Percentiles rank a stretch among this genome's conserved stretches.
Evolutionary conservation across 441 rosid species (phyloP).

Genomic region (Erysimum pusillum): DNA sequence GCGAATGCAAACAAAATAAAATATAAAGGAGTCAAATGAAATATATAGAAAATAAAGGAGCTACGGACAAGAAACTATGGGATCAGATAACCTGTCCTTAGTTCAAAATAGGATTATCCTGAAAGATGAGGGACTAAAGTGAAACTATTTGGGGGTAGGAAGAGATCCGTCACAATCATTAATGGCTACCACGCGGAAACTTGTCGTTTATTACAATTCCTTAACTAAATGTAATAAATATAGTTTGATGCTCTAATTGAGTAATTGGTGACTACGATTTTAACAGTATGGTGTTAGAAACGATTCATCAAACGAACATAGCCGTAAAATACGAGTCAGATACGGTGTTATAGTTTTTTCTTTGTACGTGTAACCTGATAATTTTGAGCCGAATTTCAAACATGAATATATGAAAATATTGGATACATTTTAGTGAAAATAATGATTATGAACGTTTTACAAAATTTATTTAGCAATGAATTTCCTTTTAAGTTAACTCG

Average conservation of each 20-base stretch:
- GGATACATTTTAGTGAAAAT: background rate
- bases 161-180: constrained; percentile 60
- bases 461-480: background rate
- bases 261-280: background rate
- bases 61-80: background rate
- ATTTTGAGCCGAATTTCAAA: background rate
- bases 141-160: constrained; percentile 29
- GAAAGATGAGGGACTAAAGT: constrained; percentile 37
- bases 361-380: background rate
- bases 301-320: too few relatives aligned
- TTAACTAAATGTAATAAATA: constrained; percentile 31
- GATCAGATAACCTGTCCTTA: background rate
- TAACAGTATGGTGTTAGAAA: background rate
- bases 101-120: background rate
- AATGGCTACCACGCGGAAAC: constrained; percentile 75
- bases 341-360: background rate
- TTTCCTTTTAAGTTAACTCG: background rate
- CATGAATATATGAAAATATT: background rate
- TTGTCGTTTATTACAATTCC: constrained; percentile 48
- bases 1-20: background rate
- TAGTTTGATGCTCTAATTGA: background rate
- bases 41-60: constrained; percentile 11
- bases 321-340: background rate
- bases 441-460: background rate
- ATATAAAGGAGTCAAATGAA: background rate